Percentiles rank a stretch among this genome's conserved stretches.
Evolutionary conservation across 352 stramenopile genomes (phyloP).

Genomic region (Phytophthora fragariaefolia): DNA sequence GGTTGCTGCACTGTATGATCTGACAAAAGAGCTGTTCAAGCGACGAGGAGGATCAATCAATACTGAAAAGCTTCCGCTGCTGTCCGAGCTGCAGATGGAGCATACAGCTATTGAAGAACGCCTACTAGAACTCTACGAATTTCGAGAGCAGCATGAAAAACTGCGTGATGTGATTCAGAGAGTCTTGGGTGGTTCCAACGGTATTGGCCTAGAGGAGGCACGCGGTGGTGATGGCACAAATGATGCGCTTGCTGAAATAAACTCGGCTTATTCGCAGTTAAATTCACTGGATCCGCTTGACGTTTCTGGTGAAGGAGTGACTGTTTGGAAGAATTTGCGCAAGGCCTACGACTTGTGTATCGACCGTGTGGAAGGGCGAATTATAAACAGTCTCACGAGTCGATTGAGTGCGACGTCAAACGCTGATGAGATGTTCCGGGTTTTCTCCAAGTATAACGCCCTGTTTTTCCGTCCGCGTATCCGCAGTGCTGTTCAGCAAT

Average conservation of each 20-base stretch:
- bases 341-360: conserved; percentile 93
- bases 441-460: conserved; percentile 98
- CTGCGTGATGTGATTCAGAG: conserved; percentile 88
- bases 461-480: conserved; percentile 97
- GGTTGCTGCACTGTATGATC: conserved; percentile 83
- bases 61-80: conserved; percentile 76
- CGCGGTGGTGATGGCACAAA: conserved; percentile 70
- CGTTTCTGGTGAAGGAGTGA: conserved; percentile 83
- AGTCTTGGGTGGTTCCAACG: conserved; percentile 71
- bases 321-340: conserved; percentile 84
- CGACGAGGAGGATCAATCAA: conserved; percentile 82
- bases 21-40: conserved; percentile 88
- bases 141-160: conserved; percentile 92
- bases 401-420: conserved; percentile 89
- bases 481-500: conserved; percentile 97
- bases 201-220: conserved; percentile 39
- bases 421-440: conserved; percentile 96
- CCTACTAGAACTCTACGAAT: conserved; percentile 89
- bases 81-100: conserved; percentile 88
- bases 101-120: conserved; percentile 88
- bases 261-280: conserved; percentile 89
- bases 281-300: conserved; percentile 84
- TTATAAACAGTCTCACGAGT: conserved; percentile 91
- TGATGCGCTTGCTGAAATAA: conserved; percentile 88
- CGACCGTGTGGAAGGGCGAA: conserved; percentile 92